phyloP scores from a whole-genome alignment of 331 rosid genomes.

The Telfairia occidentalis region DNA sequence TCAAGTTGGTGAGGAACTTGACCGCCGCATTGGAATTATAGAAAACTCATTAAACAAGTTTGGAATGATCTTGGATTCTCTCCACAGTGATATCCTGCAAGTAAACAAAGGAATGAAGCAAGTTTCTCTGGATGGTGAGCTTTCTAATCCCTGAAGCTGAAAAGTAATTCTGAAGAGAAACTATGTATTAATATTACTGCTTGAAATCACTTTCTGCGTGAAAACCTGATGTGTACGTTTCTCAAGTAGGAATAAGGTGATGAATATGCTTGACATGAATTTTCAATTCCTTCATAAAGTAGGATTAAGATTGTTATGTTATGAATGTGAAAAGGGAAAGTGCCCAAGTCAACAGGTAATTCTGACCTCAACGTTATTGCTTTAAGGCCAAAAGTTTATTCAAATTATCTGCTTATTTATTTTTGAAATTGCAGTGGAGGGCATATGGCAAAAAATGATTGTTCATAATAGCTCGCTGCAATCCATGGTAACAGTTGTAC shows the following conservation, averaged over 20 bases:
- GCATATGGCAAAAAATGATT: constrained; percentile 55
- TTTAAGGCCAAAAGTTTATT: constrained; percentile 2
- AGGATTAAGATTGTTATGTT: not conserved
- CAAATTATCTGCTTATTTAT: not conserved
- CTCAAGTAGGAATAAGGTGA: constrained; percentile 2
- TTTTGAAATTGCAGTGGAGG: constrained; percentile 45
- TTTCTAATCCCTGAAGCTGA: constrained; percentile 9
- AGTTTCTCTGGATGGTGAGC: constrained; percentile 63
- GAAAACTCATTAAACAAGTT: constrained; percentile 79
- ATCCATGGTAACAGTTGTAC: constrained; percentile 43
- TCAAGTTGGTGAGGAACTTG: constrained; percentile 72
- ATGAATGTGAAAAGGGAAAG: not conserved
- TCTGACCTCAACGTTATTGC: not conserved
- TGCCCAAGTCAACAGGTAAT: not conserved
- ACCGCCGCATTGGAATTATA: constrained; percentile 66
- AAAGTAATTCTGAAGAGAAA: constrained; percentile 12
- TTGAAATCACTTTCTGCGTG: not conserved
- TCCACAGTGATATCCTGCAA: constrained; percentile 77
- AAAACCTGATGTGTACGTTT: not conserved
- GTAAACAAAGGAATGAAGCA: constrained; percentile 79
- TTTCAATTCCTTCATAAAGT: not conserved
- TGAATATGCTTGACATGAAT: not conserved
- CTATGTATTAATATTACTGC: not conserved
- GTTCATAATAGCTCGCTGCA: constrained; percentile 58
- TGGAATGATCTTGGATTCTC: constrained; percentile 85